Base-by-base conservation (phyloP, 768 basidiomycete species). In the Coprinellus micaceus region DNA sequence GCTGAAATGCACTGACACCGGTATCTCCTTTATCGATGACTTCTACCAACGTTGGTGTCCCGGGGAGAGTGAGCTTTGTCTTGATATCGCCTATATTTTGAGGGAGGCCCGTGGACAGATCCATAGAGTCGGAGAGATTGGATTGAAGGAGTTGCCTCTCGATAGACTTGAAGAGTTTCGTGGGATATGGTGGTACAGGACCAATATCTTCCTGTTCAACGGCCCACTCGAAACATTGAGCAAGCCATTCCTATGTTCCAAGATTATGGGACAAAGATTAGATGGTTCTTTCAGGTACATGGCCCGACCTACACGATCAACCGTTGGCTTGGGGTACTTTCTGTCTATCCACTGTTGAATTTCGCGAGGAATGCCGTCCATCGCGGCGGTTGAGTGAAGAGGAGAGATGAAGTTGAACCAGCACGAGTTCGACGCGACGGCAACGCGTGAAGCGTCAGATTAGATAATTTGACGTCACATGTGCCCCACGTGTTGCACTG, bases 21-120 rank as follows among this genome's bases (percentile, higher is more conserved):
- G 97, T 86, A 54, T 98, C 95, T 17, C 84, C 90, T n/a, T 96
- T 80, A 13, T 81, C 77, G 17, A 75, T 70, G 25, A 97, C 80
- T 64, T 97, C 88, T 10, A 94, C 86, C 36, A 92, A 82, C 29
- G 90, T 70, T 1, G 87, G 83, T 5, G 74, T 65, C 0, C 74
- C 72, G 10, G 67, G 63, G 1, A 79, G 67, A 4, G 60, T 61
- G 11, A 64, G 64, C 13, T 64, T 69, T 19, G 78, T 75, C 24
- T 71, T 67, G 6, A 70, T 59, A 12, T 69, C 59, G 6, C 70
- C 59, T 47, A 83, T 64, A 58, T 80, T 63, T 7, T 59, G 62
- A 9, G 85, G 84, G 6, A 93, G 76, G 1, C 91, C 91, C 0
- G 91, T 89, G 0, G 83, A 82, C 19, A 73, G 74, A 0, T 82